Percentiles rank a stretch among this genome's conserved stretches.
phyloP scores from a whole-genome alignment of 169 alveolate genomes.

The Babesia gibsoni region DNA sequence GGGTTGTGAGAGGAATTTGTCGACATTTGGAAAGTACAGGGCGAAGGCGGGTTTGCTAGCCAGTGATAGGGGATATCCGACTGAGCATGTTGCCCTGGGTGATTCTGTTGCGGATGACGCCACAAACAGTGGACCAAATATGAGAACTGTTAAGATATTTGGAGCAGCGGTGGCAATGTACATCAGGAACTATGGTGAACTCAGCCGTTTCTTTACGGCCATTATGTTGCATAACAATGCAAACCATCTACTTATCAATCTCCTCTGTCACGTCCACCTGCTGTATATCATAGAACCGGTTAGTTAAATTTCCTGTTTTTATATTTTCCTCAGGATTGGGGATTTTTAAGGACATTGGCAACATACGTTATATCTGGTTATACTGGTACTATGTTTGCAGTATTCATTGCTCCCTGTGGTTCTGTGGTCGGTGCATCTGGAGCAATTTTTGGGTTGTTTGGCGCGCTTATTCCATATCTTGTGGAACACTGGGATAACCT shows the following conservation, averaged over 20 bases:
- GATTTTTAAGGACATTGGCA: constrained; percentile 75
- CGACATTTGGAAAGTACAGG: constrained; percentile 58
- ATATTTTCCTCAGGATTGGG: constrained; percentile 77
- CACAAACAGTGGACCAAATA: constrained; percentile 66
- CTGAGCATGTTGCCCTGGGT: not conserved
- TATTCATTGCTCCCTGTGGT: constrained; percentile 82
- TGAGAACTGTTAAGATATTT: constrained; percentile 47
- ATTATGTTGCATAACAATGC: constrained; percentile 82
- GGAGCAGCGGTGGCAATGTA: constrained; percentile 75
- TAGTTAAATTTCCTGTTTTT: not conserved
- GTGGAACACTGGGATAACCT: constrained; percentile 80
- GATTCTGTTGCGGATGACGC: constrained; percentile 8
- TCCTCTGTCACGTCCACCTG: constrained; percentile 72
- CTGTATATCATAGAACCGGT: constrained; percentile 85
- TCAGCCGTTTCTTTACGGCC: constrained; percentile 78
- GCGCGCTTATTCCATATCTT: constrained; percentile 79
- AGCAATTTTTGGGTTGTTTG: constrained; percentile 81
- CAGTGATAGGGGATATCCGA: constrained; percentile 77
- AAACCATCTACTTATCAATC: constrained; percentile 74
- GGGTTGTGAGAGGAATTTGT: constrained; percentile 77
- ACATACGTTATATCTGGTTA: constrained; percentile 73
- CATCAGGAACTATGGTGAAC: constrained; percentile 77
- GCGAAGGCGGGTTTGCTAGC: constrained; percentile 66
- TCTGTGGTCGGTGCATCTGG: constrained; percentile 87
- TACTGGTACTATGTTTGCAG: constrained; percentile 76